phyloP scores from a whole-genome alignment of 1,284 basidiomycete species.

The Leccinum ponderosum region DNA sequence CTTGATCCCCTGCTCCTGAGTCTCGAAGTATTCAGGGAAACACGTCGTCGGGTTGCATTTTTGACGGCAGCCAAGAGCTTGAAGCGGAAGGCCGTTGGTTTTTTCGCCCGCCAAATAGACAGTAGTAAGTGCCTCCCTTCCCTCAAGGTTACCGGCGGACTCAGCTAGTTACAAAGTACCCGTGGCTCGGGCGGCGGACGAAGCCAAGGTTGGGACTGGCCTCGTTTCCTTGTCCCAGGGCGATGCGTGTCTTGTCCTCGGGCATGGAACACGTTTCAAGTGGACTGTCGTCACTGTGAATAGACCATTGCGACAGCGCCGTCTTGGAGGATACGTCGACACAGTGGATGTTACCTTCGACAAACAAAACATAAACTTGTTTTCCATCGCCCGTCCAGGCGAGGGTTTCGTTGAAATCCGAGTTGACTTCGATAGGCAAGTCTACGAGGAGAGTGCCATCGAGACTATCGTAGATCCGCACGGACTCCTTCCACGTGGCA shows the following conservation, averaged over 20 bases:
- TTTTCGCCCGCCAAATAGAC: conserved; percentile 85
- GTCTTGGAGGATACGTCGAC: too few species aligned
- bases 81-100: conserved; percentile 80
- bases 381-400: too few species aligned
- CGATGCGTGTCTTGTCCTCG: conserved; percentile 81
- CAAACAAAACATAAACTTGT: too few species aligned
- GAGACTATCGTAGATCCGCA: too few species aligned
- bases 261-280: conserved; percentile 80
- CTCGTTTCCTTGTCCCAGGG: conserved; percentile 69
- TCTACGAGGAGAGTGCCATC: too few species aligned
- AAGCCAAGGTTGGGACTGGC: conserved; percentile 80
- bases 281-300: conserved; percentile 8
- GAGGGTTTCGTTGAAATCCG: too few species aligned
- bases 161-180: conserved; percentile 61
- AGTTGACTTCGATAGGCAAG: too few species aligned
- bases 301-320: too few species aligned
- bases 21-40: conserved; percentile 87
- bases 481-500: too few species aligned
- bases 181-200: conserved; percentile 90
- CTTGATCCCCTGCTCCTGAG: conserved; percentile 91
- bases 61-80: conserved; percentile 94
- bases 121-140: conserved; percentile 67
- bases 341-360: too few species aligned
- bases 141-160: conserved; percentile 7
- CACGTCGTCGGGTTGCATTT: conserved; percentile 83